A percentile compares a stretch with the other conserved stretches of the same genome.
Conservation (phyloP, 768 basidiomycete species). For the Podaxis pistillaris region DNA sequence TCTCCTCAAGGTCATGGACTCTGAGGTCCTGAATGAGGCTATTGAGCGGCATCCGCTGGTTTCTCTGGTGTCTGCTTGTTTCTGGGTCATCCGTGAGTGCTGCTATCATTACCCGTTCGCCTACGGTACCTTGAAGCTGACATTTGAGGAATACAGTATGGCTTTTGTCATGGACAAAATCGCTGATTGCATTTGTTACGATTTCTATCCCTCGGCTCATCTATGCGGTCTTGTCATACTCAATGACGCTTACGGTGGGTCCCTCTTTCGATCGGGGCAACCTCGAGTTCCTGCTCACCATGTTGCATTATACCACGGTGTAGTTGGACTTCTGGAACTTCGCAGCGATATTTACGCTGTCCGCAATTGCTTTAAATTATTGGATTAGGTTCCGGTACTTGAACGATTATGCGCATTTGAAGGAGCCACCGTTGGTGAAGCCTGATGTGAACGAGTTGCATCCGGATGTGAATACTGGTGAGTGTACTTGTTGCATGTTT, state of each 20-base stretch:
- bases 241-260: constrained; percentile 82
- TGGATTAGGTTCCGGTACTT: constrained; percentile 83
- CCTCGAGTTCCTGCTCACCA: constrained; percentile 10
- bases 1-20: constrained; percentile 30
- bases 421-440: constrained; percentile 80
- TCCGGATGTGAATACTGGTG: constrained; percentile 82
- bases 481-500: background rate
- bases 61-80: constrained; percentile 75
- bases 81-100: constrained; percentile 79
- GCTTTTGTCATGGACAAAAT: constrained; percentile 75
- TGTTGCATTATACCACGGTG: constrained; percentile 1
- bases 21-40: constrained; percentile 32
- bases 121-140: background rate
- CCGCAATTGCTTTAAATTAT: constrained; percentile 70
- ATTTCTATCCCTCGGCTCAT: constrained; percentile 80
- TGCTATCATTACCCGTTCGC: background rate
- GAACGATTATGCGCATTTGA: constrained; percentile 72
- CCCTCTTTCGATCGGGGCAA: background rate
- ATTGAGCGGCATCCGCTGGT: constrained; percentile 66
- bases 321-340: constrained; percentile 93
- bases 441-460: constrained; percentile 85
- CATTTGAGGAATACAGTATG: constrained; percentile 51
- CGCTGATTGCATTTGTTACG: constrained; percentile 75
- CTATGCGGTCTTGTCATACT: constrained; percentile 79
- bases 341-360: constrained; percentile 69